These are phyloP conservation scores for Uronychia setigera DNA, from an alignment of 73 alveolate genomes.

Conservation along the genomic window DNA sequence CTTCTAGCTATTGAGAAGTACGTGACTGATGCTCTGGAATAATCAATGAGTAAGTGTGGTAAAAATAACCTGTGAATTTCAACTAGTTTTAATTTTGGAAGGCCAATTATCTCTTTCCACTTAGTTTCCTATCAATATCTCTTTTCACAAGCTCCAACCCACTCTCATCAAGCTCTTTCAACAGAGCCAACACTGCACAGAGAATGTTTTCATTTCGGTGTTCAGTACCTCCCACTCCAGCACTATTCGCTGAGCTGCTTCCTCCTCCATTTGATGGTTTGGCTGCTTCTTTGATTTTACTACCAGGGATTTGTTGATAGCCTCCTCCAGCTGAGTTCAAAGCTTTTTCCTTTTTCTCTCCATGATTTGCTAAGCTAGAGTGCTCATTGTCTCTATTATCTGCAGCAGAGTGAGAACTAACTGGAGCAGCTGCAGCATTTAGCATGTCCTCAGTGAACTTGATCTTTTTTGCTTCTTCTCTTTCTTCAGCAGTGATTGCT, in stretches of 20 bases:
- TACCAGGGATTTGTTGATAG: background rate
- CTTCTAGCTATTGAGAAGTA: too few relatives aligned
- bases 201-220: constrained; percentile 78
- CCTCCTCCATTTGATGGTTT: background rate
- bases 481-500: constrained; percentile 56
- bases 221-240: background rate
- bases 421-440: background rate
- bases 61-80: too few relatives aligned
- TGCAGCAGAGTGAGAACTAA: background rate
- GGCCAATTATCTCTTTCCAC: constrained; percentile 16
- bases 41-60: too few relatives aligned
- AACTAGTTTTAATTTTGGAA: too few relatives aligned
- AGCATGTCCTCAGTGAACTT: constrained; percentile 16
- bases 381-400: background rate
- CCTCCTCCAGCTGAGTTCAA: background rate
- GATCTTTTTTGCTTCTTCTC: constrained; percentile 25
- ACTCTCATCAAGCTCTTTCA: constrained; percentile 84
- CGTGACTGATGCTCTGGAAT: too few relatives aligned
- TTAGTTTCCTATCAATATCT: constrained; percentile 80
- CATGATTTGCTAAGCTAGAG: background rate
- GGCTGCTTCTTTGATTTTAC: background rate
- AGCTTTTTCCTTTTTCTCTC: background rate
- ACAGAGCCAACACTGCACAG: constrained; percentile 83
- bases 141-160: constrained; percentile 82
- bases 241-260: background rate